A percentile compares a stretch with the other conserved stretches of the same genome.
These are phyloP conservation scores for Aspergillus haitiensis DNA, from an alignment of 495 filamentous ascomycete genomes.

Conservation along the genomic window DNA sequence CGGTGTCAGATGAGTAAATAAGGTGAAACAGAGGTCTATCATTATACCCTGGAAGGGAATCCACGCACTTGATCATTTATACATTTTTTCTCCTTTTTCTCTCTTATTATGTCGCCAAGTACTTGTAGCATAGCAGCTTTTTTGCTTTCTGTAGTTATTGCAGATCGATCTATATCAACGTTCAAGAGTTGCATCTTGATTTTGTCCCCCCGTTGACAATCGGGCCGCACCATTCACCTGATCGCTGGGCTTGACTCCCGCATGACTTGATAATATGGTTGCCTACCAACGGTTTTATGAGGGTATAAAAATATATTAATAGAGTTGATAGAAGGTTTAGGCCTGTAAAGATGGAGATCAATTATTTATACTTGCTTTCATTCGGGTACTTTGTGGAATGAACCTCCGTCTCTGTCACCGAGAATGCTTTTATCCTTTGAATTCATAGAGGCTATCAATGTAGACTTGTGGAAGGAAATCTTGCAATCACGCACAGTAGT, in stretches of 20 bases:
- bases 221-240: no score
- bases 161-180: constrained; percentile 9
- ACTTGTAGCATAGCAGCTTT: constrained; percentile 45
- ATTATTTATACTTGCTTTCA: no score
- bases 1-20: constrained; percentile 84
- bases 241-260: not conserved
- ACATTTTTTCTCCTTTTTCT: constrained; percentile 14
- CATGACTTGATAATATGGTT: not conserved
- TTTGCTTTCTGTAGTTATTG: constrained; percentile 43
- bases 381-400: no score
- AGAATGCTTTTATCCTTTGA: no score
- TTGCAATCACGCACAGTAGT: no score
- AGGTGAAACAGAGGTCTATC: not conserved
- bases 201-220: not conserved
- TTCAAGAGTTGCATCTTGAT: not conserved
- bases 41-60: constrained; percentile 16
- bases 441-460: no score
- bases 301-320: no score
- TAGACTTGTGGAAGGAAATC: no score
- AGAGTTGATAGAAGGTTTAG: no score
- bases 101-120: constrained; percentile 24
- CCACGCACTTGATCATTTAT: not conserved
- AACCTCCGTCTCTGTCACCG: no score
- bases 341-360: no score
- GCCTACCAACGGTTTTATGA: no score